These are phyloP conservation scores for Phytophthora niederhauseri DNA, from an alignment of 352 stramenopile genomes.

Conservation along the genomic window DNA sequence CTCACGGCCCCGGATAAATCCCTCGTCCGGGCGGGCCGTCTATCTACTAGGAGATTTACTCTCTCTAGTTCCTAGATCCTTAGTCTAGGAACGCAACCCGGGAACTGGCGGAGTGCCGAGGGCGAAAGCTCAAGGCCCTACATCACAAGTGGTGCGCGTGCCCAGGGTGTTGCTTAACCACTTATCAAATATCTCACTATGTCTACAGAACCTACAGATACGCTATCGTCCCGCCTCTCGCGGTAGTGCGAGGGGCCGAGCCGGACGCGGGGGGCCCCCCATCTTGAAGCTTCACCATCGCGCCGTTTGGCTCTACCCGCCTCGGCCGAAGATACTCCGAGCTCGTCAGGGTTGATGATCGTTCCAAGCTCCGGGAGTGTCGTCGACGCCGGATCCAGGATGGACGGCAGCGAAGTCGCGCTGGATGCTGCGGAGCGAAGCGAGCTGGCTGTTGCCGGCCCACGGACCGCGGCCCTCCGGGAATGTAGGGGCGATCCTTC, in stretches of 20 bases:
- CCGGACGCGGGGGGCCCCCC: not conserved
- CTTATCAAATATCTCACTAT: not conserved
- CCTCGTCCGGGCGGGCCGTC: not conserved
- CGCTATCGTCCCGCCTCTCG: constrained; percentile 1
- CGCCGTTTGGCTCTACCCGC: not conserved
- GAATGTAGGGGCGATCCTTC: too few species aligned
- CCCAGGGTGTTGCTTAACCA: not conserved
- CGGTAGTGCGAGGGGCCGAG: not conserved
- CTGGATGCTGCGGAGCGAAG: not conserved
- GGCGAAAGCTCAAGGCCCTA: too few species aligned
- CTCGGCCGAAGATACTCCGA: not conserved
- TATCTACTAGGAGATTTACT: not conserved
- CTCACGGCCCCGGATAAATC: not conserved
- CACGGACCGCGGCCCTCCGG: not conserved
- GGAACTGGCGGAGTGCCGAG: too few species aligned
- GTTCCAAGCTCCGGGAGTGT: not conserved
- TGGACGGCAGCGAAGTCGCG: too few species aligned
- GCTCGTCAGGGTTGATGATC: not conserved
- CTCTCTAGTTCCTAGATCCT: too few species aligned
- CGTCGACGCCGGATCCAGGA: not conserved
- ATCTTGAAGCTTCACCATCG: not conserved
- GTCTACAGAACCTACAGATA: constrained; percentile 2
- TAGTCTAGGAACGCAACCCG: too few species aligned
- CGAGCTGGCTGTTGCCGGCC: not conserved
- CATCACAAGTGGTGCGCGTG: not conserved